Evolutionary conservation across 2,329 filamentous ascomycete species (phyloP).

Genomic region (Cladophialophora bantiana): DNA sequence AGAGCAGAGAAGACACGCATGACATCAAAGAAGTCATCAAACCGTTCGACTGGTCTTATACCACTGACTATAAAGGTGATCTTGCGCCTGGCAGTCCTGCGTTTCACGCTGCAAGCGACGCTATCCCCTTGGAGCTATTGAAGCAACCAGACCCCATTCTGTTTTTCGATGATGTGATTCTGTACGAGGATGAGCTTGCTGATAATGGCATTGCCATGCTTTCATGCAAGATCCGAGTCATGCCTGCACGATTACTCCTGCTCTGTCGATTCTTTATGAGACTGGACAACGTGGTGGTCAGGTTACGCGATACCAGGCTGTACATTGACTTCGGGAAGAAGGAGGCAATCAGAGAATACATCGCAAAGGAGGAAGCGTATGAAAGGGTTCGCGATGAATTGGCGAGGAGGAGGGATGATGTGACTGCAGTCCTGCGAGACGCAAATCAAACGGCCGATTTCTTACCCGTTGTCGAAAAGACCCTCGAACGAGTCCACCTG

Average conservation of each 20-base stretch:
- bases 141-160: conserved; percentile 90
- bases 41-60: conserved; percentile 98
- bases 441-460: conserved; percentile 75
- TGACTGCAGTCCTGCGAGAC: conserved; percentile 78
- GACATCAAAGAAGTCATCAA: conserved; percentile 92
- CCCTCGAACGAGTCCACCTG: conserved; percentile 62
- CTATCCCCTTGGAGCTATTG: conserved; percentile 84
- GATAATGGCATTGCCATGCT: conserved; percentile 95
- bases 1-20: conserved; percentile 75
- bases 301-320: conserved; percentile 86
- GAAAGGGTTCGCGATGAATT: conserved; percentile 75
- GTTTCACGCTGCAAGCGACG: conserved; percentile 54
- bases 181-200: conserved; percentile 97
- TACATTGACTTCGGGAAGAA: conserved; percentile 86
- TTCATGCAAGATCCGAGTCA: conserved; percentile 90
- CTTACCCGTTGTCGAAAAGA: conserved; percentile 73
- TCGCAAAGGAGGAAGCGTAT: conserved; percentile 83
- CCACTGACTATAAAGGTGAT: conserved; percentile 82
- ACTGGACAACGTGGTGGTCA: conserved; percentile 85
- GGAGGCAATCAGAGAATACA: conserved; percentile 87
- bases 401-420: conserved; percentile 70
- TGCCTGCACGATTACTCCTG: conserved; percentile 85
- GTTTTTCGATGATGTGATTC: conserved; percentile 94
- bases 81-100: conserved; percentile 49
- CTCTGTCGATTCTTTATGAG: conserved; percentile 90